phyloP scores from a whole-genome alignment of 148 eudicot species.

The Silene latifolia region DNA sequence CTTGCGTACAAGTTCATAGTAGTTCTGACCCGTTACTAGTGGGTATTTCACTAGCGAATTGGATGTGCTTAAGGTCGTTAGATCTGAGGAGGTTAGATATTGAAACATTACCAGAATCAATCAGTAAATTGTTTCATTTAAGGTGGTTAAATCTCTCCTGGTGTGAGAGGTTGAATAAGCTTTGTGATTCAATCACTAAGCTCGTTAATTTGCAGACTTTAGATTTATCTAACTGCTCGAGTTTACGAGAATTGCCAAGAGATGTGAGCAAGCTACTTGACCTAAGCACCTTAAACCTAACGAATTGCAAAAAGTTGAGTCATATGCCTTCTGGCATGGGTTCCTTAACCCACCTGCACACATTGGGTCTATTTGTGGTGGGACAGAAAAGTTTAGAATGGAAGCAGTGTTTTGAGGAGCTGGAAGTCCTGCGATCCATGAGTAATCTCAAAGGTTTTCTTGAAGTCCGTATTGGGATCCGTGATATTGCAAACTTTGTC shows the following conservation, averaged over 20 bases:
- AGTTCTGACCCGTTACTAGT: not conserved
- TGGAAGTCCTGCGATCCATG: not conserved
- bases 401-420: not conserved
- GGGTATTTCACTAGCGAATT: not conserved
- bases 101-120: not conserved
- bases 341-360: not conserved
- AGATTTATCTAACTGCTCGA: not conserved
- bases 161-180: not conserved
- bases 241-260: not conserved
- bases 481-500: not conserved
- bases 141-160: not conserved
- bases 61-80: constrained; percentile 12
- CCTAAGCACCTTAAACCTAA: not conserved
- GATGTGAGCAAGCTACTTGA: not conserved
- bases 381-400: not conserved
- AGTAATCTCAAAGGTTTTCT: not conserved
- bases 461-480: not conserved
- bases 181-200: not conserved
- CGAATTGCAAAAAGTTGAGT: not conserved
- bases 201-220: not conserved
- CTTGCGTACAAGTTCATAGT: not conserved
- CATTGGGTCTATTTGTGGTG: not conserved
- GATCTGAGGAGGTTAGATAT: constrained; percentile 5
- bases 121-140: not conserved
- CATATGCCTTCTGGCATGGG: not conserved